phyloP scores from a whole-genome alignment of 2,329 filamentous ascomycete species.

The Aspergillus felis region DNA sequence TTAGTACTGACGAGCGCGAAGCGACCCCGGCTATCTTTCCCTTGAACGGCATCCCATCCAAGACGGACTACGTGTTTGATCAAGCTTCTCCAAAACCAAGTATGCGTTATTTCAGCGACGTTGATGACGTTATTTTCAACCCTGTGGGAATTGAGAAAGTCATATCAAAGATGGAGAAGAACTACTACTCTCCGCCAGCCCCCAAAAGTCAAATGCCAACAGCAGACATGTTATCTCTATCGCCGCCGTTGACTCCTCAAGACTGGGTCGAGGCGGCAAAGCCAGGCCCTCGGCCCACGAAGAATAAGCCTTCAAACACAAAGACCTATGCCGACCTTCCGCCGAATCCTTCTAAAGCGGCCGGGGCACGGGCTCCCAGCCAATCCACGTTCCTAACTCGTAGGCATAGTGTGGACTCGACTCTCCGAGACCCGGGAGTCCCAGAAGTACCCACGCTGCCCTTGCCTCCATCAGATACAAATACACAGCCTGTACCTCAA shows the following conservation, averaged over 20 bases:
- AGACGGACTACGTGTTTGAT: constrained; percentile 22
- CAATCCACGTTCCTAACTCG: constrained; percentile 25
- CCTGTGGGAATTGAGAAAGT: constrained; percentile 18
- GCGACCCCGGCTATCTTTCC: constrained; percentile 31
- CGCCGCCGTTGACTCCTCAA: constrained; percentile 36
- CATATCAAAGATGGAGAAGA: constrained; percentile 19
- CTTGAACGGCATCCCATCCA: constrained; percentile 24
- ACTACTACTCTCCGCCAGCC: constrained; percentile 17
- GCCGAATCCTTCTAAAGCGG: constrained; percentile 8
- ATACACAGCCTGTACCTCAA: constrained; percentile 9
- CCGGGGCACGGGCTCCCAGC: constrained; percentile 17
- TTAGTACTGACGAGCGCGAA: constrained; percentile 14
- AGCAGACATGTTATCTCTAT: constrained; percentile 15
- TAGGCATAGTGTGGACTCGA: constrained; percentile 25
- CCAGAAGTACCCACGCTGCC: constrained; percentile 28
- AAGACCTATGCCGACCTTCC: constrained; percentile 5
- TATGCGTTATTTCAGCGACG: constrained; percentile 14
- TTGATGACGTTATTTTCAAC: constrained; percentile 19
- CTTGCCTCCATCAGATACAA: constrained; percentile 21
- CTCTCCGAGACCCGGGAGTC: constrained; percentile 20
- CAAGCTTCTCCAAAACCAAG: constrained; percentile 20
- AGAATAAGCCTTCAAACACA: constrained; percentile 7
- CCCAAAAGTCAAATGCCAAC: constrained; percentile 8
- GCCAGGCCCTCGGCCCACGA: constrained; percentile 18
- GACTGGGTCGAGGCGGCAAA: constrained; percentile 42